phyloP scores from a whole-genome alignment of 495 filamentous ascomycete genomes.

The Sporormia fimetaria region DNA sequence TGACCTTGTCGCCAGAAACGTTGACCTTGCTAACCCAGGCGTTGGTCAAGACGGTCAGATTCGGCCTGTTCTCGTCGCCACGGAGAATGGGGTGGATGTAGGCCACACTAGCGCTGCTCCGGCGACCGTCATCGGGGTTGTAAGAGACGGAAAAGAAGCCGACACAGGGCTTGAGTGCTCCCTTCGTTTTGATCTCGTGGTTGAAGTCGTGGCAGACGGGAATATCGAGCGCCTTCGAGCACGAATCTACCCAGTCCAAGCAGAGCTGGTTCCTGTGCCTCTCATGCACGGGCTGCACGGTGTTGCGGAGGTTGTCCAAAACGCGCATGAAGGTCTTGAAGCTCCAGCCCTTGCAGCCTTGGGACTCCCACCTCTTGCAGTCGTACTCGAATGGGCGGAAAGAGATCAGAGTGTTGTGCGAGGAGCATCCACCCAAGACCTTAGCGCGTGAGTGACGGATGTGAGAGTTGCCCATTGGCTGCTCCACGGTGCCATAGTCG shows the following conservation, averaged over 20 bases:
- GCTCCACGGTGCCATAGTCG: conserved; percentile 76
- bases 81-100: conserved; percentile 78
- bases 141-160: conserved; percentile 80
- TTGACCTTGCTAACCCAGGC: conserved; percentile 71
- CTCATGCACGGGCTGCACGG: conserved; percentile 64
- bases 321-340: conserved; percentile 67
- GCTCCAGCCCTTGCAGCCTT: conserved; percentile 66
- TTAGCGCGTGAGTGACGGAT: conserved; percentile 78
- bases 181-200: conserved; percentile 54
- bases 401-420: conserved; percentile 77
- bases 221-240: conserved; percentile 59
- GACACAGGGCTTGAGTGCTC: conserved; percentile 57
- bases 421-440: conserved; percentile 75
- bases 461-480: conserved; percentile 65
- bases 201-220: conserved; percentile 75
- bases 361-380: conserved; percentile 56
- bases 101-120: conserved; percentile 70
- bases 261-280: conserved; percentile 73
- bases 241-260: conserved; percentile 69
- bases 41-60: conserved; percentile 68
- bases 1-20: conserved; percentile 48
- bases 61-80: conserved; percentile 62
- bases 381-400: conserved; percentile 78
- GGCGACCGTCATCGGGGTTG: conserved; percentile 66
- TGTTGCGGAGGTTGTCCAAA: conserved; percentile 65